phyloP scores from a whole-genome alignment of 495 filamentous ascomycete genomes.

The Neurospora sublineolata region DNA sequence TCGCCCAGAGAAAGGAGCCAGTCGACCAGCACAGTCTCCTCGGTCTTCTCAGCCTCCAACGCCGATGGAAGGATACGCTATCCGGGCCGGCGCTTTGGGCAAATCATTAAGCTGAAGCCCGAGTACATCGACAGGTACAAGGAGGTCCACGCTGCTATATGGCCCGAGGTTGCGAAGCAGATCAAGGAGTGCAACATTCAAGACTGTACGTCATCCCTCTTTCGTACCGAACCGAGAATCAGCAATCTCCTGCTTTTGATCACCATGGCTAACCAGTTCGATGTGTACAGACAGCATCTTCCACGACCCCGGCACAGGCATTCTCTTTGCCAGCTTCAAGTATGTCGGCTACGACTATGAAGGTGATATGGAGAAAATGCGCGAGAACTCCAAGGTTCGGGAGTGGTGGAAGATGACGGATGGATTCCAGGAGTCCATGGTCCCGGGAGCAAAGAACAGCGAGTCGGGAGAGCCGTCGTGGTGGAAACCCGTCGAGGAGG shows the following conservation, averaged over 20 bases:
- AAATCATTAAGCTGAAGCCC: constrained; percentile 61
- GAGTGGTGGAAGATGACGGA: constrained; percentile 78
- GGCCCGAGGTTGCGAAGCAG: constrained; percentile 62
- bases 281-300: constrained; percentile 54
- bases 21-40: background rate
- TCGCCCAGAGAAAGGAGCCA: background rate
- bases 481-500: constrained; percentile 64
- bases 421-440: constrained; percentile 51
- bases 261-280: background rate
- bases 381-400: constrained; percentile 53
- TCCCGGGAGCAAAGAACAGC: constrained; percentile 51
- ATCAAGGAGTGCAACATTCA: constrained; percentile 62
- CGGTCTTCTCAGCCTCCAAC: background rate
- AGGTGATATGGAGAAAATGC: constrained; percentile 62
- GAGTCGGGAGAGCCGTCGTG: constrained; percentile 50
- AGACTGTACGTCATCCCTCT: constrained; percentile 43
- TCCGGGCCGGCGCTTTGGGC: constrained; percentile 45
- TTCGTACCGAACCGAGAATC: background rate
- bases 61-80: constrained; percentile 4
- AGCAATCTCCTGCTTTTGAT: background rate
- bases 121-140: constrained; percentile 55
- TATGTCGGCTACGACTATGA: constrained; percentile 59
- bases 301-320: constrained; percentile 47
- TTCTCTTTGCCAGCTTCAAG: constrained; percentile 63
- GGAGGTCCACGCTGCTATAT: constrained; percentile 57